phyloP scores from a whole-genome alignment of 768 basidiomycete species.

The Kwoniella shandongensis region DNA sequence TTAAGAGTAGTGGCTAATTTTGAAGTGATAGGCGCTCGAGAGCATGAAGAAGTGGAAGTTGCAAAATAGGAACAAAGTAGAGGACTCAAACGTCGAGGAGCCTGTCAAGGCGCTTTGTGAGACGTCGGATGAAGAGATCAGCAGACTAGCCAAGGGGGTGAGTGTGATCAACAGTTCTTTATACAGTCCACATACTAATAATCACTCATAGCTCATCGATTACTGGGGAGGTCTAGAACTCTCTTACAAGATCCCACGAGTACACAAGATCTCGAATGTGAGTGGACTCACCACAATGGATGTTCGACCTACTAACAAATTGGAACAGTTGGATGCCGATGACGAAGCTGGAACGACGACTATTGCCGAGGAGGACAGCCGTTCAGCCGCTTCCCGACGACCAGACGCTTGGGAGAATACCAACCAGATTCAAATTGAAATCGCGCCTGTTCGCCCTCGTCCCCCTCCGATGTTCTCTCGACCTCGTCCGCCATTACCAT shows the following conservation, averaged over 20 bases:
- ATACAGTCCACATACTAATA: background rate
- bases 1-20: background rate
- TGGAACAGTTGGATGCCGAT: conserved; percentile 48
- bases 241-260: conserved; percentile 44
- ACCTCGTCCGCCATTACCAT: conserved; percentile 31
- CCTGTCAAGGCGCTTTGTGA: conserved; percentile 63
- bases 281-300: too few species aligned
- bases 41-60: conserved; percentile 67
- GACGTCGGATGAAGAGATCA: conserved; percentile 63
- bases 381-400: conserved; percentile 16
- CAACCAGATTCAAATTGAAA: conserved; percentile 25
- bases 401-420: conserved; percentile 41
- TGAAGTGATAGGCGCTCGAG: conserved; percentile 52
- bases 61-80: conserved; percentile 83
- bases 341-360: conserved; percentile 48
- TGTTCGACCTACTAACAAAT: too few species aligned
- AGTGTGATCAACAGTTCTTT: conserved; percentile 7
- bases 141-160: conserved; percentile 66
- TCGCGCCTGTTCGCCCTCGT: conserved; percentile 42
- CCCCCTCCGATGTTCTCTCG: conserved; percentile 30
- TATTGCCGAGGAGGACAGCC: conserved; percentile 34
- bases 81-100: conserved; percentile 71
- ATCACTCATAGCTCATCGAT: conserved; percentile 63
- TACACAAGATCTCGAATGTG: conserved; percentile 35
- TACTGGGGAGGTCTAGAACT: conserved; percentile 71